Conservation (phyloP, 2,329 filamentous ascomycete species). For the Fusarium compactum region DNA sequence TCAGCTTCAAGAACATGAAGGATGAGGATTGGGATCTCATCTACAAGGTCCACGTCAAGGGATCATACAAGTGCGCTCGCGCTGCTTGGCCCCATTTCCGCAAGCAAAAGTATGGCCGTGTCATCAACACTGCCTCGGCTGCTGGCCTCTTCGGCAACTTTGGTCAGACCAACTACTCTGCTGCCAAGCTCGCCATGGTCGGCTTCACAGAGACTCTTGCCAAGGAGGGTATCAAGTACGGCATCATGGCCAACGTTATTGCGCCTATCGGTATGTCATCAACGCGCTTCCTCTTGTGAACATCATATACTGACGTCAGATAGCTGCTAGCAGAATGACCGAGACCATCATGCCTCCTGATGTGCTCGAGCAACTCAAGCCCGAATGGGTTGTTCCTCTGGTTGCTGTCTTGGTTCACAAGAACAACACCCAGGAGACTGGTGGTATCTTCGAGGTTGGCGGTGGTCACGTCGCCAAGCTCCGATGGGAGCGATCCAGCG, state of each 20-base stretch:
- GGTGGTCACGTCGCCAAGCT: constrained; percentile 93
- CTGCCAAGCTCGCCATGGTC: constrained; percentile 94
- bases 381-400: constrained; percentile 94
- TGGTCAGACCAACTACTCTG: constrained; percentile 96
- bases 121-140: constrained; percentile 98
- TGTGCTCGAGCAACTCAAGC: constrained; percentile 84
- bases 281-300: background rate
- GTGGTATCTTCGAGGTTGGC: constrained; percentile 92
- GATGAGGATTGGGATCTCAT: constrained; percentile 97
- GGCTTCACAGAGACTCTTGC: constrained; percentile 98
- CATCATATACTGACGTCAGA: constrained; percentile 24
- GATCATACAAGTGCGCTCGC: constrained; percentile 93
- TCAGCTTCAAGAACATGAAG: constrained; percentile 99
- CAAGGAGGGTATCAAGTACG: constrained; percentile 98
- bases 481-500: constrained; percentile 92
- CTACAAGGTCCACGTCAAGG: constrained; percentile 90
- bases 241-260: constrained; percentile 95
- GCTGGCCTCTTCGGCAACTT: constrained; percentile 96
- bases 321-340: constrained; percentile 93
- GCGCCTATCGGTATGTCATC: constrained; percentile 76
- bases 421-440: constrained; percentile 84
- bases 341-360: constrained; percentile 96
- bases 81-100: constrained; percentile 98
- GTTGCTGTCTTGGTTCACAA: constrained; percentile 90
- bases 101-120: constrained; percentile 97